These are phyloP conservation scores for Seiridium unicorne DNA, from an alignment of 2,329 filamentous ascomycete genomes.

Conservation along the genomic window DNA sequence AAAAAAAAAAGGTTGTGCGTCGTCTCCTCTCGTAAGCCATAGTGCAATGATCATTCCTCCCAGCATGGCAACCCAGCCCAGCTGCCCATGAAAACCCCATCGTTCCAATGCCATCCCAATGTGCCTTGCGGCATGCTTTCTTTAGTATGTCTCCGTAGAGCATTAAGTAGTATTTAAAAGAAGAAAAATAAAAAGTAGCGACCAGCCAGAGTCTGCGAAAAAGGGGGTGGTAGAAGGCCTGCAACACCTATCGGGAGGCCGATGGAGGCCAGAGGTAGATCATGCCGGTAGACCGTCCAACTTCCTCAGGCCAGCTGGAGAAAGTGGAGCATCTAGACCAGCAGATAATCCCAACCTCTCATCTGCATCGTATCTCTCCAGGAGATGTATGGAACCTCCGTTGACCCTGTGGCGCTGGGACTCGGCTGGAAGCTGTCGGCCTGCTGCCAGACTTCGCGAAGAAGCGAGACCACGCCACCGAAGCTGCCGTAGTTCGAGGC, in stretches of 20 bases:
- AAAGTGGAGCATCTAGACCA: slow-evolving; percentile 60
- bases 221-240: slow-evolving; percentile 33
- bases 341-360: slow-evolving; percentile 88
- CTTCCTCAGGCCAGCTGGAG: slow-evolving; percentile 37
- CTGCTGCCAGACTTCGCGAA: slow-evolving; percentile 82
- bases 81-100: slow-evolving; percentile 22
- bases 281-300: slow-evolving; percentile 8
- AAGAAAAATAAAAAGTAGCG: slow-evolving; percentile 22
- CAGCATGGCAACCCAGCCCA: slow-evolving; percentile 16
- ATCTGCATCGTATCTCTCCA: slow-evolving; percentile 93
- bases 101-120: slow-evolving; percentile 29
- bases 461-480: slow-evolving; percentile 73
- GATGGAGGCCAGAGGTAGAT: slow-evolving; percentile 12
- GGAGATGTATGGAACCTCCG: slow-evolving; percentile 68
- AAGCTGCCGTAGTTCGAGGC: slow-evolving; percentile 80
- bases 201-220: neutral
- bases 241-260: slow-evolving; percentile 31
- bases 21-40: slow-evolving; percentile 25
- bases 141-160: slow-evolving; percentile 22
- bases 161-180: slow-evolving; percentile 19
- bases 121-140: slow-evolving; percentile 32
- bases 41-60: slow-evolving; percentile 15
- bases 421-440: slow-evolving; percentile 54
- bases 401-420: slow-evolving; percentile 31
- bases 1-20: slow-evolving; percentile 24